Evolutionary conservation across 1,284 basidiomycete genomes (phyloP), one percentile per base, ranked within the genome.

Genomic region (Amanita bisporigera): DNA sequence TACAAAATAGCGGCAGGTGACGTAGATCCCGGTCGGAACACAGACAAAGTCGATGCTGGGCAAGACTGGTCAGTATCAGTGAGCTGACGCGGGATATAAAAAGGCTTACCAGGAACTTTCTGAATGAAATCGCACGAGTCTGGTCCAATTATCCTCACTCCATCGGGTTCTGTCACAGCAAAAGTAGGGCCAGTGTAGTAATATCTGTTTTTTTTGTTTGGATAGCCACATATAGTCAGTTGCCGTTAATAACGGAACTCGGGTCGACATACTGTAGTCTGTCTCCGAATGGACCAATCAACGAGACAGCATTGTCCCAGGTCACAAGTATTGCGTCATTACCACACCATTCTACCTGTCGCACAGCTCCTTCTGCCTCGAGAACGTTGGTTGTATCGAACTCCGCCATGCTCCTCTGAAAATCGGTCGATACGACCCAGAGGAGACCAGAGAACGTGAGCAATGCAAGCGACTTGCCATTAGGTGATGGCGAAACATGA

Each of bases 371-470:
- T 21, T 87, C 84, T 0, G 83, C 86, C 10, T 83, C 86, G 12
- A 73, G 72, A 0, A 87, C 83, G 29, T 79, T 81, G 6, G 75
- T 82, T 1, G 90, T 90, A 66, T 95, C 90, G 72, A 95, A 96
- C 74, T 97, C 95, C 9, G 94, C 93, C 70, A 98, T 86, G 73
- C 88, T 94, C 43, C 95, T 87, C 68, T 94, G 90, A 75, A 99
- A 97, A 79, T 99, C 96, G 19, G 92, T 88, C 7, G 95, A 97
- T 17, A 98, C 94, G 49, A 99, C 97, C 91, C 94, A 96, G 21
- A 99, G 86, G 14, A 86, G 84, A 12, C 90, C 90, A 31, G 84
- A 83, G 63, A 85, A 88, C 0, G 92, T 96, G 45, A 98, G 81
- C 14, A 99, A 84, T 0, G 96, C 96, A 15, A 99, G 86, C 49